Percentiles rank a stretch among this genome's conserved stretches.
These are phyloP conservation scores for Saksenaea oblongispora DNA, from an alignment of 371 early-diverging fungal genomes.

Conservation along the genomic window DNA sequence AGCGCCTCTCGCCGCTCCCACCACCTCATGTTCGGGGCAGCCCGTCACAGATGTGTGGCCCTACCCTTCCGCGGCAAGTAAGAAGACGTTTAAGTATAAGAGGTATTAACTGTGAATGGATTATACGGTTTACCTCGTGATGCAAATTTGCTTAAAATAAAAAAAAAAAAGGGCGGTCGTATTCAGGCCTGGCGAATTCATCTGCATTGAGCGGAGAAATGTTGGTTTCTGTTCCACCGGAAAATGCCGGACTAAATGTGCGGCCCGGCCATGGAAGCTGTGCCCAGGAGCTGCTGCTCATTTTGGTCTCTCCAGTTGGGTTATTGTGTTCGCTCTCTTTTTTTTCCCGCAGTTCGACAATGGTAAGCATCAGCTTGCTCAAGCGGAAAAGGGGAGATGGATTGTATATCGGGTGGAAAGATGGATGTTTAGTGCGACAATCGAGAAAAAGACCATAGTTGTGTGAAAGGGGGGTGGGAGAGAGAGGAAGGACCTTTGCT, in stretches of 20 bases:
- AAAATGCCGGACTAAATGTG: neutral
- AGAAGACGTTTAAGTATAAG: no score
- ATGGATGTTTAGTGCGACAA: neutral
- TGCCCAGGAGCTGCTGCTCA: neutral
- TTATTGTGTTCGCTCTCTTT: constrained; percentile 1
- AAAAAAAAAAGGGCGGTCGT: no score
- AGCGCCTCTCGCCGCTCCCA: no score
- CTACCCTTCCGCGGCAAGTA: no score
- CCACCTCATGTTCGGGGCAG: no score
- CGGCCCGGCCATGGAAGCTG: neutral
- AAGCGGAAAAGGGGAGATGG: neutral
- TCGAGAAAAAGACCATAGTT: neutral
- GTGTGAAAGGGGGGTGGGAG: neutral
- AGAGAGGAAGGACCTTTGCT: neutral
- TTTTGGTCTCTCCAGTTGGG: neutral
- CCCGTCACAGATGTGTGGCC: no score
- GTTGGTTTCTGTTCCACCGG: no score
- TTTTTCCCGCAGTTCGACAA: constrained; percentile 1
- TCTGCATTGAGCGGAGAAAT: neutral
- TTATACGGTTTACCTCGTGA: no score
- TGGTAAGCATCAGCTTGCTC: neutral
- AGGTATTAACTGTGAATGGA: no score
- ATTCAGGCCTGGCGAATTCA: no score
- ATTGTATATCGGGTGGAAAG: neutral
- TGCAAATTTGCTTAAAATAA: no score